These are phyloP conservation scores for Sutorius eximius DNA, from an alignment of 1,284 basidiomycete species.

Conservation along the genomic window DNA sequence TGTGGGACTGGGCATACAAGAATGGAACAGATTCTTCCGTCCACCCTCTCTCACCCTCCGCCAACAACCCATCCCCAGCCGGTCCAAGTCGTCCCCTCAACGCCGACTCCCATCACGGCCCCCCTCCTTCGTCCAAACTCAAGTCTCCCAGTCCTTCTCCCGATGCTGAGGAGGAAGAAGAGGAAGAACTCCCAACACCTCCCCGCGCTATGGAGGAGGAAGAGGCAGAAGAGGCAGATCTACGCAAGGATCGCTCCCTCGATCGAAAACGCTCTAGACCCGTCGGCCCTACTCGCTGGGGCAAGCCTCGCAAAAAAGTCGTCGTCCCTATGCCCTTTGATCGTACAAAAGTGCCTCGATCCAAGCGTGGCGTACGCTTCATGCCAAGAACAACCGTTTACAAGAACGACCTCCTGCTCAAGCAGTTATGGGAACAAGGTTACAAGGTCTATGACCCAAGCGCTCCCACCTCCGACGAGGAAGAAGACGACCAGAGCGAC, in stretches of 20 bases:
- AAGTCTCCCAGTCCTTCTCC: conserved; percentile 32
- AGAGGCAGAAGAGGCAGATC: conserved; percentile 52
- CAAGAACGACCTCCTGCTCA: conserved; percentile 4
- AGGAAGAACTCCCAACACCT: conserved; percentile 53
- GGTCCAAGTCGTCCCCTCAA: conserved; percentile 15
- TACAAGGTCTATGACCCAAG: conserved; percentile 22
- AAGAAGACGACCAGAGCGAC: conserved; percentile 19
- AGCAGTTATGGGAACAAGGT: conserved; percentile 18
- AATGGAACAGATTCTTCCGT: conserved; percentile 20
- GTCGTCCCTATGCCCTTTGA: conserved; percentile 23
- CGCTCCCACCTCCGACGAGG: conserved; percentile 26
- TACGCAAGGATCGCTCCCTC: conserved; percentile 36
- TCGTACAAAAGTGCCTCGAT: conserved; percentile 17
- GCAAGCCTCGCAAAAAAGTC: conserved; percentile 13
- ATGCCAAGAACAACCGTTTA: neutral
- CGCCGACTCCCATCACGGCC: neutral
- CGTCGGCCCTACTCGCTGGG: neutral
- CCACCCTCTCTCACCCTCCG: conserved; percentile 1
- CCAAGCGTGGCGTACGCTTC: conserved; percentile 14
- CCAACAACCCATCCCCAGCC: neutral
- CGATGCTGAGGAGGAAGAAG: conserved; percentile 42
- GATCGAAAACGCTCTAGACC: conserved; percentile 18
- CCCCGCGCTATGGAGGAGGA: conserved; percentile 63
- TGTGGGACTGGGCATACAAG: conserved; percentile 76
- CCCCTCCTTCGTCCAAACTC: conserved; percentile 1